Evolutionary conservation across 176 grass and related monocot species (phyloP), one percentile per base, ranked within the genome.

Genomic region (Tillandsia leiboldiana): DNA sequence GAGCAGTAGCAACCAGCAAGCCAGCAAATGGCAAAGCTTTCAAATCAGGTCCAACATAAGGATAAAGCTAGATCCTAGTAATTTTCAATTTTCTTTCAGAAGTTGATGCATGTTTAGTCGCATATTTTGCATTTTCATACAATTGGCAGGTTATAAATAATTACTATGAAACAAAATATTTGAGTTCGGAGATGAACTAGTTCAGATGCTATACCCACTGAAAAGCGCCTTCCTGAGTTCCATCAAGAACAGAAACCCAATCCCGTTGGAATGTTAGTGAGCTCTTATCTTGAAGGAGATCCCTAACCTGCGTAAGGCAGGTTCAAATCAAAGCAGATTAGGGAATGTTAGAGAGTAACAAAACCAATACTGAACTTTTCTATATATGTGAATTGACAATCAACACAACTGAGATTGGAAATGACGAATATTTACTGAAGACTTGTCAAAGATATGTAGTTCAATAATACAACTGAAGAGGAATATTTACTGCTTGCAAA

Each of bases 181-280:
- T 14, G 48, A 18, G 51, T 7, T 42, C 5, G 5, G 48, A 18
- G 23, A 48, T 20, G n/a, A 61, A 18, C 18, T 1, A 42, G 33
- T 42, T 42, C 33, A 42, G 69, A 57, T 63, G 51, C 17, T 14
- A 15, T 90, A 97, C 94, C 94, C 94, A 97, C 66, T 92, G 86
- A 82, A 85, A 97, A 77, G 94, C 79, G 48, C 94, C 94, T 87
- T 97, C 94, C 75, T 97, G 94, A 69, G 72, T 85, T 83, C 94
- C 94, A 79, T 97, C 94, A 28, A 97, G 79, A 85, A 97, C 94
- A 12, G 82, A 81, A n/a, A 89, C 87, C 94, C 94, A 97, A 81
- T 90, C 80, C 49, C 86, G 53, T 72, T 97, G 84, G 51, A 80
- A 90, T 83, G 87, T 97, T 50, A 97, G 85, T 67, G 94, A 90